A percentile compares a stretch with the other conserved stretches of the same genome.
These are phyloP conservation scores for Eucalyptus cloeziana DNA, from an alignment of 345 rosid species.

Conservation along the genomic window DNA sequence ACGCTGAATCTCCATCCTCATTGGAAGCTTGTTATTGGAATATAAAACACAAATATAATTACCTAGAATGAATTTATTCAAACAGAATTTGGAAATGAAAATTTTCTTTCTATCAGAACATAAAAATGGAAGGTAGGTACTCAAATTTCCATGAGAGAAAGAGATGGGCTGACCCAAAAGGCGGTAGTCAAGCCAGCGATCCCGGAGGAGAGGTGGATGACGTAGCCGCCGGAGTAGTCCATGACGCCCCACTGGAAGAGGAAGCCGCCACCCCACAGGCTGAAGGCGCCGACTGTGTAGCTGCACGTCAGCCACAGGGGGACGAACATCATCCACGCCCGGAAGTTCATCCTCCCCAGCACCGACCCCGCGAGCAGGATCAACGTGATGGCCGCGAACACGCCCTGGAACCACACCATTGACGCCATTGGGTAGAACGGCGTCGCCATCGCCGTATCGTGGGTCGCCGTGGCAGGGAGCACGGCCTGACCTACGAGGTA, in stretches of 20 bases:
- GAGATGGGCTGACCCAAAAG: background rate
- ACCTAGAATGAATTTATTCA: background rate
- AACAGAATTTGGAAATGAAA: background rate
- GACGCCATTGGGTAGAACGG: constrained; percentile 6
- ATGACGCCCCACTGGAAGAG: constrained; percentile 11
- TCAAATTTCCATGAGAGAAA: background rate
- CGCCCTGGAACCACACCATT: constrained; percentile 10
- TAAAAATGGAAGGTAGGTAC: background rate
- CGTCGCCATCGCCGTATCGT: background rate
- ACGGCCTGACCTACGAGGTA: background rate
- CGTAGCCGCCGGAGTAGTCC: constrained; percentile 11
- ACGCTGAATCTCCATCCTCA: background rate
- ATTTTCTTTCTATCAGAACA: background rate
- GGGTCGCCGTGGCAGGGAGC: background rate
- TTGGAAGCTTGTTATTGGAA: background rate
- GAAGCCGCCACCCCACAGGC: constrained; percentile 10
- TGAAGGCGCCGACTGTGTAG: constrained; percentile 6
- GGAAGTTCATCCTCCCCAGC: constrained; percentile 7
- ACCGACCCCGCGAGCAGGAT: constrained; percentile 1
- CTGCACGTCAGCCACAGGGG: constrained; percentile 6
- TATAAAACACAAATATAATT: background rate
- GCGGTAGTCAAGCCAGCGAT: constrained; percentile 2
- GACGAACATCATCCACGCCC: constrained; percentile 12
- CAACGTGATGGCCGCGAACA: constrained; percentile 3
- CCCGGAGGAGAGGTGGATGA: constrained; percentile 8